Conservation (phyloP, 257 asterid species). For the Solanum sejunctum region DNA sequence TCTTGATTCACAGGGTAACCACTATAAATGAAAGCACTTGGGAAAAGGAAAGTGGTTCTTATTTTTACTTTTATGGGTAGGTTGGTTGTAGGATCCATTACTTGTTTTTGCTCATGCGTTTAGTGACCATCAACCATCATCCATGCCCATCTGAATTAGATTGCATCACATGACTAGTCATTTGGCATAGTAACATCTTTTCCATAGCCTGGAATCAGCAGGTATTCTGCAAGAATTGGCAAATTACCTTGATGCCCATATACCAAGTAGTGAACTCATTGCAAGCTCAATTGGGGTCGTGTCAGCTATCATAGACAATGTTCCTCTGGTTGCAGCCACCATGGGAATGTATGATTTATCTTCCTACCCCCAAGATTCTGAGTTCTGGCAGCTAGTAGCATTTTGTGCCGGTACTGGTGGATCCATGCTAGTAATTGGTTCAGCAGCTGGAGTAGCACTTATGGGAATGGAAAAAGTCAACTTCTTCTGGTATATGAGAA, state of each 20-base stretch:
- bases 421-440: constrained; percentile 86
- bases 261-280: constrained; percentile 53
- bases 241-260: constrained; percentile 77
- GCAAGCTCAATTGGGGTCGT: constrained; percentile 90
- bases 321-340: constrained; percentile 92
- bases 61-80: background rate
- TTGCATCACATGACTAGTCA: background rate
- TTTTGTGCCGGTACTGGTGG: constrained; percentile 98
- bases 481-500: constrained; percentile 88
- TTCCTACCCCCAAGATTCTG: constrained; percentile 74
- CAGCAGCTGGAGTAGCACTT: constrained; percentile 95
- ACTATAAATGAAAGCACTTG: background rate
- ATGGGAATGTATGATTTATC: constrained; percentile 96
- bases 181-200: background rate
- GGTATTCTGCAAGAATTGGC: constrained; percentile 89
- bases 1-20: background rate
- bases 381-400: constrained; percentile 94
- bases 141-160: background rate
- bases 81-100: background rate
- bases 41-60: background rate
- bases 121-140: background rate
- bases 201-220: constrained; percentile 80
- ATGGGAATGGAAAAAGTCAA: constrained; percentile 98
- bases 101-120: background rate
- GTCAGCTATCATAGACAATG: constrained; percentile 89